A percentile compares a stretch with the other conserved stretches of the same genome.
These are phyloP conservation scores for Geotrichum candidum DNA, from an alignment of 1,139 yeast genomes.

Conservation along the genomic window DNA sequence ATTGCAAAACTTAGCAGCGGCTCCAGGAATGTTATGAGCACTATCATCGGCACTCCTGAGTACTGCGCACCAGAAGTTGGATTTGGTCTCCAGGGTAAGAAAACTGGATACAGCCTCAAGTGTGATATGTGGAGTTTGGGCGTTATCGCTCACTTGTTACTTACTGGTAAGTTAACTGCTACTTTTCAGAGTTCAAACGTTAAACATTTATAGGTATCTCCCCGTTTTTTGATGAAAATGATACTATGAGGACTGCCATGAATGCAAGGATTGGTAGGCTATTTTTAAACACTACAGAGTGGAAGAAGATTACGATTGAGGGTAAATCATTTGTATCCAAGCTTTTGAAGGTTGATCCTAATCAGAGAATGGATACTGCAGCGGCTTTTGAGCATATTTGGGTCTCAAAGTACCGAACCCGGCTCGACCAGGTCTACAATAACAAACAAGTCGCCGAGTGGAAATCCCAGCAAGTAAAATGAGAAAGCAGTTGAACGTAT, in stretches of 20 bases:
- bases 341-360: slow-evolving; percentile 40
- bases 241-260: slow-evolving; percentile 36
- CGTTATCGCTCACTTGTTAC: slow-evolving; percentile 49
- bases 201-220: slow-evolving; percentile 47
- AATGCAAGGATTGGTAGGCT: slow-evolving; percentile 42
- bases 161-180: slow-evolving; percentile 24
- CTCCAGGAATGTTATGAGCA: slow-evolving; percentile 39
- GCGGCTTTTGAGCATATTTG: slow-evolving; percentile 43
- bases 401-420: slow-evolving; percentile 38
- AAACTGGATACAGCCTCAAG: slow-evolving; percentile 45
- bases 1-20: slow-evolving; percentile 43
- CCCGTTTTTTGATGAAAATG: slow-evolving; percentile 50
- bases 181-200: background rate
- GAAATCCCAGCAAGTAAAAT: slow-evolving; percentile 3
- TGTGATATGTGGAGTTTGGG: slow-evolving; percentile 71
- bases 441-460: slow-evolving; percentile 19
- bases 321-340: slow-evolving; percentile 44
- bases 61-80: slow-evolving; percentile 65
- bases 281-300: slow-evolving; percentile 38
- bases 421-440: slow-evolving; percentile 26
- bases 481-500: no score
- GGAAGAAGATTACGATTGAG: slow-evolving; percentile 38
- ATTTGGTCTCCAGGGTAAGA: slow-evolving; percentile 32
- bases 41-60: slow-evolving; percentile 63
- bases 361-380: slow-evolving; percentile 36